Evolutionary conservation across 768 basidiomycete species (phyloP).

Genomic region (Collybia nuda): DNA sequence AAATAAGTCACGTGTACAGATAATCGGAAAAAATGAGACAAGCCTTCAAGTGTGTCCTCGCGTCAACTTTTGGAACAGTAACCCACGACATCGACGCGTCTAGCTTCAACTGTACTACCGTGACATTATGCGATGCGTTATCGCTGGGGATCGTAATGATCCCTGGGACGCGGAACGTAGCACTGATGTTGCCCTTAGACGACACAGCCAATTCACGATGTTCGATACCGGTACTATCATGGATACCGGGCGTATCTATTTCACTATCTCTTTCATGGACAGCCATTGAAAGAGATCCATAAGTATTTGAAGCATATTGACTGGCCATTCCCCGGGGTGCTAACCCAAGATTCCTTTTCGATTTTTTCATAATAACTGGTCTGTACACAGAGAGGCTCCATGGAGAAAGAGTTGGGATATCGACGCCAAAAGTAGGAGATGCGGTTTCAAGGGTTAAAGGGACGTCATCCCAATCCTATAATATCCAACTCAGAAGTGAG

Average conservation of each 20-base stretch:
- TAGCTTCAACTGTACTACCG: constrained; percentile 33
- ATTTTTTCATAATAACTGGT: not conserved
- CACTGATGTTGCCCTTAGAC: constrained; percentile 36
- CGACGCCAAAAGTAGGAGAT: constrained; percentile 33
- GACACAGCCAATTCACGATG: constrained; percentile 22
- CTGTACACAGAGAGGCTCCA: constrained; percentile 22
- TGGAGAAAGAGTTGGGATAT: constrained; percentile 27
- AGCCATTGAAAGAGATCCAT: no score
- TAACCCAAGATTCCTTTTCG: not conserved
- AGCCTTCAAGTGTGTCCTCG: constrained; percentile 39
- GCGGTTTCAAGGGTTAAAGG: constrained; percentile 39
- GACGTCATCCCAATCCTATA: constrained; percentile 37
- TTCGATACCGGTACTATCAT: not conserved
- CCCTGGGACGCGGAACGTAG: constrained; percentile 42
- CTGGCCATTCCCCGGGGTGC: not conserved
- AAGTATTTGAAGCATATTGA: not conserved
- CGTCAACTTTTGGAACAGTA: constrained; percentile 36
- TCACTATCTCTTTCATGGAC: not conserved
- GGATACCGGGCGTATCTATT: no score
- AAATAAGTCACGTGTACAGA: not conserved
- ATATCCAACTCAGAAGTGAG: not conserved
- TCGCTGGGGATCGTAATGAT: constrained; percentile 41
- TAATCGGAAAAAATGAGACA: not conserved
- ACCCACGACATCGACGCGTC: constrained; percentile 44
- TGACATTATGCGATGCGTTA: constrained; percentile 38